Evolutionary conservation across 441 rosid genomes (phyloP).

Genomic region (Daphne laureola): DNA sequence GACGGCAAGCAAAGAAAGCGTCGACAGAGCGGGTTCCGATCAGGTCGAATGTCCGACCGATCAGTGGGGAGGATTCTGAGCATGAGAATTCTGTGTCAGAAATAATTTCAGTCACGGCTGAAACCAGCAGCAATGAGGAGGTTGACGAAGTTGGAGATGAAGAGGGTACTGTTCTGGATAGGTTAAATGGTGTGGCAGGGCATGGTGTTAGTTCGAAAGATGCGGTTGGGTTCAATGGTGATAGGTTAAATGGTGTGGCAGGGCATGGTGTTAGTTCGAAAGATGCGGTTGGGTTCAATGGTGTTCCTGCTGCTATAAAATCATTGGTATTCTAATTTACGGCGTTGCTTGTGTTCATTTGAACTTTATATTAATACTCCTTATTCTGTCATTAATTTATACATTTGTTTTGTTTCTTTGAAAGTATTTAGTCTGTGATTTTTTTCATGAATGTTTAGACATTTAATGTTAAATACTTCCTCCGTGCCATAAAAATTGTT

Average conservation of each 20-base stretch:
- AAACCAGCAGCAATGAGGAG: conserved; percentile 8
- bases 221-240: conserved; percentile 18
- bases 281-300: conserved; percentile 19
- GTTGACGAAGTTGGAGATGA: conserved; percentile 10
- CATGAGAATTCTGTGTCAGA: conserved; percentile 21
- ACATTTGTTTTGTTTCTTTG: too few species aligned
- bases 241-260: background rate
- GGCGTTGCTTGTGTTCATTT: background rate
- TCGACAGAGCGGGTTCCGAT: conserved; percentile 34
- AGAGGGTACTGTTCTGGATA: conserved; percentile 10
- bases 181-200: conserved; percentile 3
- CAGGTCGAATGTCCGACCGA: conserved; percentile 22
- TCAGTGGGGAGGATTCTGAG: conserved; percentile 35
- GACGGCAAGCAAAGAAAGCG: conserved; percentile 45
- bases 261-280: conserved; percentile 20
- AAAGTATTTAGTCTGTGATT: too few species aligned
- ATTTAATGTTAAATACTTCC: too few species aligned
- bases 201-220: conserved; percentile 20
- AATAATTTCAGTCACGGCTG: conserved; percentile 17
- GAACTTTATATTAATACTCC: too few species aligned
- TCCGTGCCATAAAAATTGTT: too few species aligned
- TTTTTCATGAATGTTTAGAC: too few species aligned
- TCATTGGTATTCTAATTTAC: conserved; percentile 40
- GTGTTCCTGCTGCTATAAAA: conserved; percentile 29
- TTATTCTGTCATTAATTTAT: too few species aligned